Conservation (phyloP, 108 stramenopile genomes). For the Conticribra weissflogii region DNA sequence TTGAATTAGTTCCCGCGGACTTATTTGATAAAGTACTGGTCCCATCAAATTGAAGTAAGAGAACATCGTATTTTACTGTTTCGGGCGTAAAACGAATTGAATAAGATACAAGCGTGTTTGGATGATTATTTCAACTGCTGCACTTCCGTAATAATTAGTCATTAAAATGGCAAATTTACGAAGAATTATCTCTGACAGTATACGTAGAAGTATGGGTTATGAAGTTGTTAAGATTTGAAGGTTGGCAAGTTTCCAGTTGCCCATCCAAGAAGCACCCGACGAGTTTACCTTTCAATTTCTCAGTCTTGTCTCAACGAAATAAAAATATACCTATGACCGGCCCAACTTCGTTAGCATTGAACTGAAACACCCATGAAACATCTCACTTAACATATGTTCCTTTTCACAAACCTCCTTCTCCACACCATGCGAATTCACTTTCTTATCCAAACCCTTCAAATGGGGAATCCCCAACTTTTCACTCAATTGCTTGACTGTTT, state of each 20-base stretch:
- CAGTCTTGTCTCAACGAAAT: not conserved
- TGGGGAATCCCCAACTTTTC: slow-evolving; percentile 3
- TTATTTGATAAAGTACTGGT: slow-evolving; percentile 33
- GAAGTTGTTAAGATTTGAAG: too few species aligned
- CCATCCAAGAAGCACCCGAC: too few species aligned
- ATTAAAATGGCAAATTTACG: too few species aligned
- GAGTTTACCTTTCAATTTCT: too few species aligned
- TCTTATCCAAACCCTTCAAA: slow-evolving; percentile 3
- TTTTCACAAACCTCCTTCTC: slow-evolving; percentile 11
- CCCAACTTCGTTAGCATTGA: not conserved
- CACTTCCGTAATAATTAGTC: too few species aligned
- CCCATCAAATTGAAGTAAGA: slow-evolving; percentile 13
- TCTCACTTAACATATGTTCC: not conserved
- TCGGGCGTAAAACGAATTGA: too few species aligned
- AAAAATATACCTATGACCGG: not conserved
- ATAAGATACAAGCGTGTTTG: too few species aligned
- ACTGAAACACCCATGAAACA: slow-evolving; percentile 23
- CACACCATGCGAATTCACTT: slow-evolving; percentile 6
- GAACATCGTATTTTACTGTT: too few species aligned
- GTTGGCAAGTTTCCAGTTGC: too few species aligned
- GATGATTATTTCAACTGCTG: too few species aligned
- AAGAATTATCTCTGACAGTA: too few species aligned
- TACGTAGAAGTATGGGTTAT: too few species aligned
- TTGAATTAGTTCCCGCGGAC: slow-evolving; percentile 46
- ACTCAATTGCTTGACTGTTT: slow-evolving; percentile 8